Evolutionary conservation across 805 yeast genomes (phyloP).

Genomic region (Monosporozyma servazzii): DNA sequence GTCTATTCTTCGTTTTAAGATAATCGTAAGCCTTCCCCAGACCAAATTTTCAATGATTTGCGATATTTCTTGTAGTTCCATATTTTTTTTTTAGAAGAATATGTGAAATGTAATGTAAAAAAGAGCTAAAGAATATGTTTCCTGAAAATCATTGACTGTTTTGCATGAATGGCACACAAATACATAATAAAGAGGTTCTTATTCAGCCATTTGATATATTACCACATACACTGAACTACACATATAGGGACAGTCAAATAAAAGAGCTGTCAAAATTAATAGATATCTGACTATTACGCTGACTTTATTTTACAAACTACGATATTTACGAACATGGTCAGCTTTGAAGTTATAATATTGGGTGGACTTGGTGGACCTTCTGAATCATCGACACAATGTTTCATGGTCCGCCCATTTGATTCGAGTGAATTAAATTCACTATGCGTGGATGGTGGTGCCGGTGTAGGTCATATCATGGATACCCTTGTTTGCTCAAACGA

Average conservation of each 20-base stretch:
- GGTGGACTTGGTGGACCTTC: slow-evolving; percentile 86
- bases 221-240: too few species aligned
- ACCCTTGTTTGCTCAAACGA: not conserved
- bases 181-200: not conserved
- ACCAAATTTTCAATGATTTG: not conserved
- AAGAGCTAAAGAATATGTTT: not conserved
- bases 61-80: not conserved
- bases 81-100: not conserved
- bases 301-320: not conserved
- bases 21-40: not conserved
- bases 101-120: not conserved
- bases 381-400: slow-evolving; percentile 60
- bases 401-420: slow-evolving; percentile 49
- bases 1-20: not conserved
- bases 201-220: not conserved
- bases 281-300: not conserved
- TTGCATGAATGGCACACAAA: not conserved
- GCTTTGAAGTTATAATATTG: slow-evolving; percentile 53
- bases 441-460: slow-evolving; percentile 75
- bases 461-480: slow-evolving; percentile 43
- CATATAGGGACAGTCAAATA: too few species aligned
- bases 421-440: slow-evolving; percentile 32
- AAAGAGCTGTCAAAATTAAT: not conserved
- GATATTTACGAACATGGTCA: slow-evolving; percentile 1
- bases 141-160: not conserved